Percentiles rank a stretch among this genome's conserved stretches.
These are phyloP conservation scores for Cinnamomum micranthum DNA, from an alignment of 164 flowering plant genomes.

Conservation along the genomic window DNA sequence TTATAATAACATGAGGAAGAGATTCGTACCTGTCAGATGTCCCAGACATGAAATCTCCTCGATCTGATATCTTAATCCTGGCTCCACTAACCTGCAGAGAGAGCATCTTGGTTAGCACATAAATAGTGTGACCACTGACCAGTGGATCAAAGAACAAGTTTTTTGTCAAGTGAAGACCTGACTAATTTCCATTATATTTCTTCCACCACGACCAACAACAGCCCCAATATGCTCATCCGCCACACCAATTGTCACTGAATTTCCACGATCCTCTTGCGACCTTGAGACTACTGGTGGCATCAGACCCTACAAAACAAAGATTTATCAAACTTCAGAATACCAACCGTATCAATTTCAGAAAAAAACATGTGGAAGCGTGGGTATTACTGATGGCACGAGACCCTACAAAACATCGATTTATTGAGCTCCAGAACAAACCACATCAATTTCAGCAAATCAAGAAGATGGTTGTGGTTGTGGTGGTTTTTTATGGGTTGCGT, in stretches of 20 bases:
- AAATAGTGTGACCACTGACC: neutral
- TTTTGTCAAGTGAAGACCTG: conserved; percentile 44
- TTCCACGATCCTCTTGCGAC: conserved; percentile 63
- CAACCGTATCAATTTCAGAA: neutral
- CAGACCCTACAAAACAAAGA: conserved; percentile 5
- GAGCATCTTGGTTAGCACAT: conserved; percentile 1
- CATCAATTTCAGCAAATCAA: neutral
- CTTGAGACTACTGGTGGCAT: conserved; percentile 13
- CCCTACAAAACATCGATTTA: neutral
- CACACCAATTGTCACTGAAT: conserved; percentile 77
- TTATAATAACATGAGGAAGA: neutral
- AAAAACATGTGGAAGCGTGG: too few relatives aligned
- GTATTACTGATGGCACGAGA: too few relatives aligned
- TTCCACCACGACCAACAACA: conserved; percentile 94
- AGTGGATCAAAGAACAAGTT: neutral
- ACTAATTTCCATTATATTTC: conserved; percentile 78
- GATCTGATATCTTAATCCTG: conserved; percentile 89
- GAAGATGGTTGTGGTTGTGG: too few relatives aligned
- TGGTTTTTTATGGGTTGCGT: too few relatives aligned
- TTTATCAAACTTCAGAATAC: neutral
- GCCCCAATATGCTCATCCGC: conserved; percentile 92
- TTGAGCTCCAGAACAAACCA: neutral
- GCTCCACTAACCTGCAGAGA: conserved; percentile 83
- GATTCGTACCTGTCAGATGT: conserved; percentile 73
- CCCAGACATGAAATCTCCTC: conserved; percentile 93